phyloP scores from a whole-genome alignment of 306 rosid species.

The Elaeagnus macrophylla region DNA sequence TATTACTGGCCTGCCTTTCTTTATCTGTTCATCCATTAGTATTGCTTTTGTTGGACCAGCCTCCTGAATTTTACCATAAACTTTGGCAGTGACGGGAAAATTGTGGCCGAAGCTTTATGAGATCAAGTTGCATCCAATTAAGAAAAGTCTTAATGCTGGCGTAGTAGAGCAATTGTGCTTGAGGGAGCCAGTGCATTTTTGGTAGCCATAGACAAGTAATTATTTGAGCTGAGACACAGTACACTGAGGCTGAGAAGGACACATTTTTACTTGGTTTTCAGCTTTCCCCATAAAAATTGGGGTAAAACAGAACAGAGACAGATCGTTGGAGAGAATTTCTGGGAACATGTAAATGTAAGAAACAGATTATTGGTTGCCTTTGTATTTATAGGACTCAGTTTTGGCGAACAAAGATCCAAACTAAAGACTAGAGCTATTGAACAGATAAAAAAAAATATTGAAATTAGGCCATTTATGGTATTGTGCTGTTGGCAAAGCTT shows the following conservation, averaged over 20 bases:
- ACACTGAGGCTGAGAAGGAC: background rate
- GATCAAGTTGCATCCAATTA: conserved; percentile 41
- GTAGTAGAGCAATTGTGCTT: conserved; percentile 49
- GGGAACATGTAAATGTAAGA: too few species aligned
- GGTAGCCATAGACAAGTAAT: conserved; percentile 19
- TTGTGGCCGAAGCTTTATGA: conserved; percentile 82
- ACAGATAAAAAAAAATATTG: too few species aligned
- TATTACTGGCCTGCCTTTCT: too few species aligned
- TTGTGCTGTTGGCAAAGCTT: too few species aligned
- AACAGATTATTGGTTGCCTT: too few species aligned
- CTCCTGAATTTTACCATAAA: background rate
- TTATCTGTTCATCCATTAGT: background rate
- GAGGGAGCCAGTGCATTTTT: conserved; percentile 29
- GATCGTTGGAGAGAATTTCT: too few species aligned
- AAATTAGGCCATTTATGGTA: too few species aligned
- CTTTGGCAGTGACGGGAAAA: conserved; percentile 79
- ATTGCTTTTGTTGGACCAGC: background rate
- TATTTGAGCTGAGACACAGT: background rate
- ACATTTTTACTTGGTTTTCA: background rate
- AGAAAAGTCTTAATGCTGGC: conserved; percentile 26
- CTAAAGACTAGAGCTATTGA: too few species aligned
- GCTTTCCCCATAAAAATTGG: background rate
- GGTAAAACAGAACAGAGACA: too few species aligned
- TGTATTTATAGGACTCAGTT: too few species aligned
- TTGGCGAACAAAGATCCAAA: too few species aligned